These are phyloP conservation scores for Rhododendron ovatum DNA, from an alignment of 148 eudicot species.

Conservation along the genomic window DNA sequence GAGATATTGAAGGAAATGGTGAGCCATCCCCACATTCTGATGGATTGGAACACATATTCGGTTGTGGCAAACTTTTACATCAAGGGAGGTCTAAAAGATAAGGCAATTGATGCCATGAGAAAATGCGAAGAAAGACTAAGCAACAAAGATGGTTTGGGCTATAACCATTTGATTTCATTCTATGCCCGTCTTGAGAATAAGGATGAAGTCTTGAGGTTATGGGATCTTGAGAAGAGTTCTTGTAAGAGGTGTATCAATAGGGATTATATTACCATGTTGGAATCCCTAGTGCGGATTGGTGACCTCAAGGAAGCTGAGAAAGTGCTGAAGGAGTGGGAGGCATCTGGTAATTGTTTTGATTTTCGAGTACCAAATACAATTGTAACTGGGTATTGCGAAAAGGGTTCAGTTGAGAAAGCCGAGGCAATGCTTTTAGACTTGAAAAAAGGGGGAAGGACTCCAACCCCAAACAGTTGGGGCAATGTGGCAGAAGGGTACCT, in stretches of 20 bases:
- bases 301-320: conserved; percentile 64
- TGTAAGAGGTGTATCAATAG: conserved; percentile 63
- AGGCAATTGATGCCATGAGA: conserved; percentile 54
- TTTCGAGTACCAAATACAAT: conserved; percentile 53
- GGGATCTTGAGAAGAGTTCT: conserved; percentile 65
- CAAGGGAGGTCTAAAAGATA: conserved; percentile 42
- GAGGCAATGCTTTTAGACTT: conserved; percentile 49
- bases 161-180: conserved; percentile 72
- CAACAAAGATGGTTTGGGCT: conserved; percentile 55
- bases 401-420: conserved; percentile 57
- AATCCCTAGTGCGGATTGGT: conserved; percentile 57
- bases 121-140: conserved; percentile 65
- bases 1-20: conserved; percentile 71
- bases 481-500: conserved; percentile 46
- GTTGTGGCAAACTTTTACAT: conserved; percentile 66
- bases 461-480: conserved; percentile 53
- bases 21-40: conserved; percentile 53
- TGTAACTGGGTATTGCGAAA: conserved; percentile 41
- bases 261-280: conserved; percentile 65
- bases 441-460: conserved; percentile 29
- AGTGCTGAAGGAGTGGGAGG: conserved; percentile 69
- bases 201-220: conserved; percentile 66
- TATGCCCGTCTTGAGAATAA: conserved; percentile 54
- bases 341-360: conserved; percentile 68
- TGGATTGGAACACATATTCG: conserved; percentile 90